Percentiles rank a stretch among this genome's conserved stretches.
phyloP scores from a whole-genome alignment of 495 filamentous ascomycete genomes.

The Penicillium bialowiezense region DNA sequence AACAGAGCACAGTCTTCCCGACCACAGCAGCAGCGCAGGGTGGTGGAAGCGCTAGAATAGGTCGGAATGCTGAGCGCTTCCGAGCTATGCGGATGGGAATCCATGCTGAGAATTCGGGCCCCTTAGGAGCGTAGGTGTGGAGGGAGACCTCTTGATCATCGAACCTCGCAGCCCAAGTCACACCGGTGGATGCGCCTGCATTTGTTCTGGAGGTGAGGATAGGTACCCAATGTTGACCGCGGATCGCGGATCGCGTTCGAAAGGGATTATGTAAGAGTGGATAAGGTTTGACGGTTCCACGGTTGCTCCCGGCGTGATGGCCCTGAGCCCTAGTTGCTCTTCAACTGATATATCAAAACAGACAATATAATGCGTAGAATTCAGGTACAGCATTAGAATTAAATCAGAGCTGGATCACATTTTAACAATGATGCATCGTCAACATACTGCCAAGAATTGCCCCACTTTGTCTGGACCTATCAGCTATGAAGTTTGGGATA shows the following conservation, averaged over 20 bases:
- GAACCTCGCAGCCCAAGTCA: conserved; percentile 7
- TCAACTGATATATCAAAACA: no score
- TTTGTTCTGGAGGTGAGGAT: background rate
- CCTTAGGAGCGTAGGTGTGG: conserved; percentile 9
- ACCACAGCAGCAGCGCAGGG: conserved; percentile 78
- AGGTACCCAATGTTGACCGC: conserved; percentile 6
- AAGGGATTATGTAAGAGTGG: background rate
- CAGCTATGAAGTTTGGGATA: background rate
- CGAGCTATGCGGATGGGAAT: conserved; percentile 30
- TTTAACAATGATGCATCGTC: background rate
- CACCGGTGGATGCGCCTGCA: background rate
- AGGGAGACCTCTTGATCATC: conserved; percentile 10
- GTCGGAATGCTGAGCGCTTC: conserved; percentile 37
- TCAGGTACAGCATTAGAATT: no score
- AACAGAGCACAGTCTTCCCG: conserved; percentile 74
- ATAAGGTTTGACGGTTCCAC: background rate
- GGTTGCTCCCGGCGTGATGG: background rate
- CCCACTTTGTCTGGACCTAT: background rate
- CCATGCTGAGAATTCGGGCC: conserved; percentile 34
- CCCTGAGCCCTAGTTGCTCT: background rate
- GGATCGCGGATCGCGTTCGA: no score
- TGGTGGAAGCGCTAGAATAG: conserved; percentile 27
- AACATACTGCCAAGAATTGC: background rate
- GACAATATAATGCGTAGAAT: no score
- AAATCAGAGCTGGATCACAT: no score